Conservation (phyloP, 371 early-diverging fungal species). For the Lichtheimia corymbifera region DNA sequence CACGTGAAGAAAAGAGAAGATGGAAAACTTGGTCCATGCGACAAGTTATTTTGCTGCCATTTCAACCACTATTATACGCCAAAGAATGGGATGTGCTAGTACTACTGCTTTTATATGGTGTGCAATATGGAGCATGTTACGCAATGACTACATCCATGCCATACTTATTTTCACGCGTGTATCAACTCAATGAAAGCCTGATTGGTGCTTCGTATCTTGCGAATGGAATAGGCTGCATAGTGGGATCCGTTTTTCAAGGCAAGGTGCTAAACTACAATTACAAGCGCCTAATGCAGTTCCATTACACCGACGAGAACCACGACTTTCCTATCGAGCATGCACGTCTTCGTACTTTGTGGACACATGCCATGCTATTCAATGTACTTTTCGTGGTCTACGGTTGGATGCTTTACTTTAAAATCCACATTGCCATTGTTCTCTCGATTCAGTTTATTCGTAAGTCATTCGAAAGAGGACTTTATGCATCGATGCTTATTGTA, state of each 20-base stretch:
- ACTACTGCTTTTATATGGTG: conserved; percentile 27
- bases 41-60: conserved; percentile 8
- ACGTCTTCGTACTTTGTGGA: conserved; percentile 34
- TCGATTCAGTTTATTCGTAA: conserved; percentile 36
- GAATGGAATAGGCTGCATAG: conserved; percentile 18
- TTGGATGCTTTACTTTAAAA: conserved; percentile 28
- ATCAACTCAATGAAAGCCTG: conserved; percentile 16
- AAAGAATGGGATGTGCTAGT: conserved; percentile 36
- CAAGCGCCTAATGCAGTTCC: conserved; percentile 2
- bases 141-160: conserved; percentile 36
- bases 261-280: conserved; percentile 25
- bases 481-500: neutral
- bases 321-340: conserved; percentile 37
- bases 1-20: neutral
- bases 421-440: conserved; percentile 29
- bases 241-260: conserved; percentile 23
- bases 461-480: neutral
- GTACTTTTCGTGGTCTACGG: conserved; percentile 38
- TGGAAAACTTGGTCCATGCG: neutral
- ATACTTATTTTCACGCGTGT: conserved; percentile 16
- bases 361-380: conserved; percentile 35
- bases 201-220: conserved; percentile 23
- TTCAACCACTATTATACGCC: conserved; percentile 30
- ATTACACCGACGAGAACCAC: neutral
- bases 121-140: conserved; percentile 39